Conservation (phyloP, 1,284 basidiomycete species). For the Papiliotrema laurentii region DNA sequence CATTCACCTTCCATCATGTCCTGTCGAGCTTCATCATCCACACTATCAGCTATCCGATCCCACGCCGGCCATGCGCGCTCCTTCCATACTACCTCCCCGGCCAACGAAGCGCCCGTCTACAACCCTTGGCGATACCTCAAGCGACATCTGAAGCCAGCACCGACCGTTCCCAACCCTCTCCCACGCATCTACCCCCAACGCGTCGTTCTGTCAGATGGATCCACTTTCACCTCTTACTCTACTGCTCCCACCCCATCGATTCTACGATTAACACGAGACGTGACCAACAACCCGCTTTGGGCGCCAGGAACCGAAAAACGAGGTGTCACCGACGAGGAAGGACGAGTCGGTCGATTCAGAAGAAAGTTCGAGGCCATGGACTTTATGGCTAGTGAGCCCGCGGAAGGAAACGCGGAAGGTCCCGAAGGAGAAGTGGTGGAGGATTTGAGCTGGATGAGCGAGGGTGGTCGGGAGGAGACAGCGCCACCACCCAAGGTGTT, state of each 20-base stretch:
- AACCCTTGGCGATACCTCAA: conserved; percentile 33
- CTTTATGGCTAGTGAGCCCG: not conserved
- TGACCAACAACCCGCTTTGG: conserved; percentile 79
- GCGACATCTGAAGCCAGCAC: conserved; percentile 44
- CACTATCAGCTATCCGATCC: not conserved
- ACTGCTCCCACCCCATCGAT: conserved; percentile 69
- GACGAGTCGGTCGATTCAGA: conserved; percentile 73
- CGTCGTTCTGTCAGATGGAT: conserved; percentile 78
- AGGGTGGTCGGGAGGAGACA: conserved; percentile 45
- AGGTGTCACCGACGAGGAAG: conserved; percentile 62
- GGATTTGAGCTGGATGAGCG: conserved; percentile 45
- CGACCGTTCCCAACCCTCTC: conserved; percentile 68
- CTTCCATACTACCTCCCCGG: not conserved
- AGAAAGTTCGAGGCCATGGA: conserved; percentile 59
- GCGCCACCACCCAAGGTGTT: conserved; percentile 27
- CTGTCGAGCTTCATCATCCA: not conserved
- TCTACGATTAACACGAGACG: conserved; percentile 71
- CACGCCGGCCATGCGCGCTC: not conserved
- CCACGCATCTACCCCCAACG: conserved; percentile 77
- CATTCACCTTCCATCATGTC: not conserved
- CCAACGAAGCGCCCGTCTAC: conserved; percentile 7
- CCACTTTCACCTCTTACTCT: conserved; percentile 75
- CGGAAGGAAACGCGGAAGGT: conserved; percentile 2
- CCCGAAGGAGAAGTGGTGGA: conserved; percentile 11
- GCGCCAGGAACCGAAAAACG: conserved; percentile 49